Conservation (phyloP, 129 eudicot genomes). For the Rutidosis leptorrhynchoides region DNA sequence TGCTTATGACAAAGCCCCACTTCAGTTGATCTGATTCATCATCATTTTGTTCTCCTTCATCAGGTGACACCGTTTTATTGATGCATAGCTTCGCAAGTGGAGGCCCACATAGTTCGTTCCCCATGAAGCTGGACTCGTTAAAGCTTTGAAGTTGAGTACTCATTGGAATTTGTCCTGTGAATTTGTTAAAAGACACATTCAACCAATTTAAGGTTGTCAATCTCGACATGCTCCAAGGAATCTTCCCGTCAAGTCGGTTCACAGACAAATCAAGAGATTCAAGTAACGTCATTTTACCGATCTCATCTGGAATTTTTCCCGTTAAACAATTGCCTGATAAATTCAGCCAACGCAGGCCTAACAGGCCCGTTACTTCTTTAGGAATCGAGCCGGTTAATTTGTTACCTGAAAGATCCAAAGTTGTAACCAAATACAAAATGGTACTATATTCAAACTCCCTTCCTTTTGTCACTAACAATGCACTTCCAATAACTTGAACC, state of each 20-base stretch:
- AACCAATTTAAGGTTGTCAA: conserved; percentile 24
- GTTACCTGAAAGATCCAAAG: conserved; percentile 44
- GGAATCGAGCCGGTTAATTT: conserved; percentile 32
- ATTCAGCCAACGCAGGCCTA: conserved; percentile 30
- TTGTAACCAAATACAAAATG: conserved; percentile 22
- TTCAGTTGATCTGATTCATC: conserved; percentile 15
- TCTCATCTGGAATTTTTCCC: conserved; percentile 35
- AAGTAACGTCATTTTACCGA: conserved; percentile 38
- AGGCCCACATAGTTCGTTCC: conserved; percentile 23
- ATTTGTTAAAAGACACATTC: conserved; percentile 43
- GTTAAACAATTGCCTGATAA: conserved; percentile 34
- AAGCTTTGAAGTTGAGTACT: conserved; percentile 34
- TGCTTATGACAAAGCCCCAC: conserved; percentile 27
- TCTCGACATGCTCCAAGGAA: conserved; percentile 24
- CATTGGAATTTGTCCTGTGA: conserved; percentile 26
- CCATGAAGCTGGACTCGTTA: conserved; percentile 12
- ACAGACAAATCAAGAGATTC: conserved; percentile 41
- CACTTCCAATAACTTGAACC: conserved; percentile 20
- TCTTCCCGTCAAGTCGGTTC: conserved; percentile 26
- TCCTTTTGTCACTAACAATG: conserved; percentile 37
- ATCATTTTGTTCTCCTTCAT: neutral
- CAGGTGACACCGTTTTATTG: neutral
- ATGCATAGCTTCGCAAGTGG: conserved; percentile 13
- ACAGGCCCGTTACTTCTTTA: conserved; percentile 14
- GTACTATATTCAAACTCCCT: conserved; percentile 22